These are phyloP conservation scores for Fabrea salina DNA, from an alignment of 169 alveolate genomes.

Conservation along the genomic window DNA sequence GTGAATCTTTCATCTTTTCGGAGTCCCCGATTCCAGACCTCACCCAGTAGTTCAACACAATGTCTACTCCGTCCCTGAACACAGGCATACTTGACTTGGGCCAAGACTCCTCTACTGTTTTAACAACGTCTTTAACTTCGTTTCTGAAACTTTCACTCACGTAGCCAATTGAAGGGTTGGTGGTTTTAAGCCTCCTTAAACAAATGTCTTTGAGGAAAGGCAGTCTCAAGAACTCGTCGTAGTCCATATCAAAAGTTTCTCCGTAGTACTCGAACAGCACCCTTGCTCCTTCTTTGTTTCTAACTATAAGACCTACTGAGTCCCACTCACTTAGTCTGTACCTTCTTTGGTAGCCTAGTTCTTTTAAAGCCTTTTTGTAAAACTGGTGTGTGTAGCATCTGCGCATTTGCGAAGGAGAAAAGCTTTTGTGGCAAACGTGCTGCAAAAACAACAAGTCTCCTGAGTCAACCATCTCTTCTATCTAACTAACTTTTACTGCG, in stretches of 20 bases:
- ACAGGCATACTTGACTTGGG: not conserved
- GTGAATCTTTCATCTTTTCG: not conserved
- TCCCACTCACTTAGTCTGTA: not conserved
- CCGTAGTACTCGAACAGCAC: not conserved
- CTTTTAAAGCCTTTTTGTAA: not conserved
- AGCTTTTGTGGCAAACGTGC: not conserved
- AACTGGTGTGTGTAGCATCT: not conserved
- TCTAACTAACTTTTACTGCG: not conserved
- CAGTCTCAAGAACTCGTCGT: constrained; percentile 19
- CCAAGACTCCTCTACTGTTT: not conserved
- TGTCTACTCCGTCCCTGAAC: not conserved
- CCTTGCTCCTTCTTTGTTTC: constrained; percentile 13
- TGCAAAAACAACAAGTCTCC: constrained; percentile 11
- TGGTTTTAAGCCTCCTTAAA: constrained; percentile 8
- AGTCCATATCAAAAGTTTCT: constrained; percentile 8
- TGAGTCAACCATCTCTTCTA: constrained; percentile 21
- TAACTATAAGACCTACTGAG: not conserved
- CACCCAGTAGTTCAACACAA: not conserved
- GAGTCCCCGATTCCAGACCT: not conserved
- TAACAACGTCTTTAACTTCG: not conserved
- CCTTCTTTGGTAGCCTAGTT: not conserved
- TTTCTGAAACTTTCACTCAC: not conserved
- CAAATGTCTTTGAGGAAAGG: not conserved
- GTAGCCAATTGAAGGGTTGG: not conserved
- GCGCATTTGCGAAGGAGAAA: not conserved